These are phyloP conservation scores for Sphagnurus paluster DNA, from an alignment of 1,284 basidiomycete species.

Conservation along the genomic window DNA sequence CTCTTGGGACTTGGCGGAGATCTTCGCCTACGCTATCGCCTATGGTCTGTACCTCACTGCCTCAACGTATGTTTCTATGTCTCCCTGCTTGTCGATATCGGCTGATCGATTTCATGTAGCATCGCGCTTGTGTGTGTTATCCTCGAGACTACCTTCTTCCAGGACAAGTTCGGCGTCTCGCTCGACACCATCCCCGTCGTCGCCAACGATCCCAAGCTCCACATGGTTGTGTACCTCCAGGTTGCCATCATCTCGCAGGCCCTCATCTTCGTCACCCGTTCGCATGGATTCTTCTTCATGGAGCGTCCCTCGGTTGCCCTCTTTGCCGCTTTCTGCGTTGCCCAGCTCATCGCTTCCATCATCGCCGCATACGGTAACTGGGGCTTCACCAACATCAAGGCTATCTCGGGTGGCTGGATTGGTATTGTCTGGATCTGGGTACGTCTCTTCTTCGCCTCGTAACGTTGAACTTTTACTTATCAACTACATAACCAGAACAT, in stretches of 20 bases:
- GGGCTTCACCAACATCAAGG: constrained; percentile 82
- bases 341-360: constrained; percentile 93
- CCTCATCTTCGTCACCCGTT: constrained; percentile 95
- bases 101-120: constrained; percentile 34
- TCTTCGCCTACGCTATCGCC: constrained; percentile 93
- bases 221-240: constrained; percentile 85
- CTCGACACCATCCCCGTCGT: constrained; percentile 51
- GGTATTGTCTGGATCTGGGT: constrained; percentile 97
- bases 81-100: background rate
- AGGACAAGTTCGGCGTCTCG: constrained; percentile 78
- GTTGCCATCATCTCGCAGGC: constrained; percentile 99
- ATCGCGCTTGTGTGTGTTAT: constrained; percentile 84
- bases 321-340: constrained; percentile 87
- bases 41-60: constrained; percentile 92
- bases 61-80: constrained; percentile 67
- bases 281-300: constrained; percentile 98
- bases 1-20: constrained; percentile 95
- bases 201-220: constrained; percentile 76
- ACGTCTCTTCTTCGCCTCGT: constrained; percentile 29
- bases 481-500: constrained; percentile 70
- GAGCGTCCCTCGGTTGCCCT: constrained; percentile 92
- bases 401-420: constrained; percentile 91
- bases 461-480: constrained; percentile 6
- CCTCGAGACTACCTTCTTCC: constrained; percentile 89
- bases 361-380: constrained; percentile 92